Evolutionary conservation across 2,329 filamentous ascomycete species (phyloP), one percentile per base, ranked within the genome.

Genomic region (Aspergillus piperis): DNA sequence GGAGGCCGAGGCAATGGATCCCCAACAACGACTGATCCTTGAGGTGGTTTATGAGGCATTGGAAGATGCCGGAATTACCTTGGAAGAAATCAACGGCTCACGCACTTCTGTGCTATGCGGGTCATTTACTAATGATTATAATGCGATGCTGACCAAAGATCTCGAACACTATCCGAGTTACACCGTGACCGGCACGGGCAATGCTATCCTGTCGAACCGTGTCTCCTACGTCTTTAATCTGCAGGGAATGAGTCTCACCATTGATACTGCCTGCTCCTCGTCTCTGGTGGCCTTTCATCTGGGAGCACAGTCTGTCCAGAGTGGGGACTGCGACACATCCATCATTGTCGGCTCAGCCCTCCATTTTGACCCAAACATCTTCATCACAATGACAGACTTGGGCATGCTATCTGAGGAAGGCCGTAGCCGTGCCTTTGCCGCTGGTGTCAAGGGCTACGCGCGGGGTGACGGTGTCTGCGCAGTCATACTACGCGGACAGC

Each of bases 231-330:
- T 76, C 53, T 78, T 76, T 59, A 68, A 77, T 61, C 68, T 72
- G 60, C 65, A 71, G 4, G 76, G 77, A 0, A 71, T 76, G 0
- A 70, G 64, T 25, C 67, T 76, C 59, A 77, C 74, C 2, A 67
- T 80, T 39, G 77, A 79, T 23, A 80, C 78, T 0, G 78, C 77
- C 4, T 80, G 78, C 56, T 77, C 75, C 1, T 74, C 74, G 0
- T 71, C 66, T 51, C 60, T 80, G n/a, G 60, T 68, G 5, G 62
- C 62, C 1, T 23, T 72, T 10, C 67, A 72, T 48, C 53, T 65
- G 44, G 69, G 62, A 1, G 66, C 41, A 17, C 41, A 44, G 41
- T 15, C 58, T 56, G 5, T 44, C 41, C 41, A 44, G 19, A 44
- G 41, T 21, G 41, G 41, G 4, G 41, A 44, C 19, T 44, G 41